Conservation (phyloP, 225 moss, liverwort and hornwort species). For the Thuidium tamariscinum region DNA sequence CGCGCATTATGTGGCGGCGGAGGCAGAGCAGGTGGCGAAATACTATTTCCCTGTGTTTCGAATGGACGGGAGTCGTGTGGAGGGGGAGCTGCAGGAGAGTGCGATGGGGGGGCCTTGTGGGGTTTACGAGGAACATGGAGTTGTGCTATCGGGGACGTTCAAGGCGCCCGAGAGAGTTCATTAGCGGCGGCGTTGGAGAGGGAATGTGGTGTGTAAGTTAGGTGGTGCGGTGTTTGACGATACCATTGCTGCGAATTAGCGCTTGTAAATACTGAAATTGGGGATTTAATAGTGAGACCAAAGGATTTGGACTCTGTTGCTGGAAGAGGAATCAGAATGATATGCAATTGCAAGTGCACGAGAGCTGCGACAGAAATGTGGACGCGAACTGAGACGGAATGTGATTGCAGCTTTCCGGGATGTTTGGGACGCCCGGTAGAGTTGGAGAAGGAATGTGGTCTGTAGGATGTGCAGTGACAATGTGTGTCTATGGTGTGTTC, state of each 20-base stretch:
- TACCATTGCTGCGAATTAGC: not conserved
- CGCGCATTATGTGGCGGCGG: constrained; percentile 20
- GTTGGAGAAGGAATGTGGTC: not conserved
- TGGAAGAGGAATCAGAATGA: not conserved
- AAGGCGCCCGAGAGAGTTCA: not conserved
- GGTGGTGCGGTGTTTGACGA: not conserved
- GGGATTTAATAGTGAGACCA: not conserved
- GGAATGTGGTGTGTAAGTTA: not conserved
- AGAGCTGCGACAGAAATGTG: not conserved
- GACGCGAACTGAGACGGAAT: not conserved
- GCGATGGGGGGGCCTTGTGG: constrained; percentile 26
- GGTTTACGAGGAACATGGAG: not conserved
- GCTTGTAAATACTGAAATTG: not conserved
- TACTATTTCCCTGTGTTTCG: constrained; percentile 27
- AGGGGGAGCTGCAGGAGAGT: not conserved
- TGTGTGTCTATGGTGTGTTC: not conserved
- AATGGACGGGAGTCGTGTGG: not conserved
- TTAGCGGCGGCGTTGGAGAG: not conserved
- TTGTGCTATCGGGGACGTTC: constrained; percentile 1
- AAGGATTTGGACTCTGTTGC: not conserved
- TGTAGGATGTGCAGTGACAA: not conserved
- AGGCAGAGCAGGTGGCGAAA: constrained; percentile 19
- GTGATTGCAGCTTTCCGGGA: not conserved
- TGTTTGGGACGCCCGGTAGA: not conserved
- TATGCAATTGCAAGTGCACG: not conserved